Evolutionary conservation across 2,329 filamentous ascomycete species (phyloP), one percentile per base, ranked within the genome.

Genomic region (Arthrobotrys megalospora): DNA sequence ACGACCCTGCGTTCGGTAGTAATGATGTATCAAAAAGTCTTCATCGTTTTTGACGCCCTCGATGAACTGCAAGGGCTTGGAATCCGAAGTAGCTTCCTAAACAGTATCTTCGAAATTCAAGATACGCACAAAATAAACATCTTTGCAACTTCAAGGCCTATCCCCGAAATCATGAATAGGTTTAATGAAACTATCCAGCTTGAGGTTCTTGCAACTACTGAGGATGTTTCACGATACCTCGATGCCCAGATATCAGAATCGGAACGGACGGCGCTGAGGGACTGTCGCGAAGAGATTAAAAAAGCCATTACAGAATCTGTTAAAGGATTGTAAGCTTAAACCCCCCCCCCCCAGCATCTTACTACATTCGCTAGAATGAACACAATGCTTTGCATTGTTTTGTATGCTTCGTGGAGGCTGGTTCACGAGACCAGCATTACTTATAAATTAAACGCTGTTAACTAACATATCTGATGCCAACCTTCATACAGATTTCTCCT

Each of bases 141-240:
- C 21, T 65, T 50, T 19, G 45, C 43, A 7, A 65, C 62, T 14
- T 65, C 62, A 12, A 75, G 84, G 24, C 79, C 78, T 19, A 80
- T 81, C 32, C 80, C 76, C 4, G 80, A 83, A 1, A 82, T 84
- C 12, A 24, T 14, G n/a, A 38, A 21, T 3, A 10, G 11, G 10
- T 65, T 65, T 28, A 19, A 65, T 11, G 45, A 28, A 14, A 43
- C 6, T 19, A 7, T 10, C 3, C 6, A 32, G n/a, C 6, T 53
- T 28, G 63, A 67, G 19, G 41, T 53, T 6, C 45, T n/a, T 14
- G 63, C 47, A 1, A n/a, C 8, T 11, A 28, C 38, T 4, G 45
- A 67, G 36, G 45, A 53, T 43, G 16, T 67, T 8, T 8, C 12
- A 12, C 6, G 6, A 4, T 67, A 53, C 19, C 10, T 66, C 2